Conservation (phyloP, 2,329 filamentous ascomycete genomes). For the Pyrenophora seminiperda region DNA sequence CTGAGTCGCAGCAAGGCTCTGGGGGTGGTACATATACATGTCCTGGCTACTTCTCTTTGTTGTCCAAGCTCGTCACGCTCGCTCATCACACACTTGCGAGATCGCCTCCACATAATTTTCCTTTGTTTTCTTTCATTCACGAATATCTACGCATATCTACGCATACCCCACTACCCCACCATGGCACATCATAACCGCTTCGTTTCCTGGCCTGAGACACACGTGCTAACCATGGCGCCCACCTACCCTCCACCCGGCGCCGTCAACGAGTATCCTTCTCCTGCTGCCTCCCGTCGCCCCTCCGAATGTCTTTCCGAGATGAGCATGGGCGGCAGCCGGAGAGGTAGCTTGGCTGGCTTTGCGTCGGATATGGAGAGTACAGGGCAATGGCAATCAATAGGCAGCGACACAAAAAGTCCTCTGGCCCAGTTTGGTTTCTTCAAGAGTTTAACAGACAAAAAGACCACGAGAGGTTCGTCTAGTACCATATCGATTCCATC, state of each 20-base stretch:
- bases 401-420: slow-evolving; percentile 46
- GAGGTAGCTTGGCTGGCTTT: slow-evolving; percentile 44
- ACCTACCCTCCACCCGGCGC: slow-evolving; percentile 43
- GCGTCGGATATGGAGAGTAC: slow-evolving; percentile 46
- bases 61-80: slow-evolving; percentile 35
- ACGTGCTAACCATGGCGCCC: slow-evolving; percentile 45
- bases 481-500: background rate
- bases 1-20: slow-evolving; percentile 12
- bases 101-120: slow-evolving; percentile 32
- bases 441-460: slow-evolving; percentile 72
- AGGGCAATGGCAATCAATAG: slow-evolving; percentile 46
- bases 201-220: slow-evolving; percentile 42
- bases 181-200: slow-evolving; percentile 43
- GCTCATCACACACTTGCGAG: slow-evolving; percentile 8
- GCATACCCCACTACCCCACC: slow-evolving; percentile 17
- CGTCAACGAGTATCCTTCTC: slow-evolving; percentile 43
- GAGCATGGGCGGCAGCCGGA: slow-evolving; percentile 34
- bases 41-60: slow-evolving; percentile 28
- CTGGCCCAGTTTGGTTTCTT: slow-evolving; percentile 58
- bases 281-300: slow-evolving; percentile 37
- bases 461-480: slow-evolving; percentile 70
- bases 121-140: slow-evolving; percentile 19
- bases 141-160: too few species aligned
- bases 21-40: slow-evolving; percentile 43
- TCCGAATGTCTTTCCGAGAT: slow-evolving; percentile 42